Base-by-base conservation (phyloP, 306 rosid species). In the Cicer pinnatifidum region DNA sequence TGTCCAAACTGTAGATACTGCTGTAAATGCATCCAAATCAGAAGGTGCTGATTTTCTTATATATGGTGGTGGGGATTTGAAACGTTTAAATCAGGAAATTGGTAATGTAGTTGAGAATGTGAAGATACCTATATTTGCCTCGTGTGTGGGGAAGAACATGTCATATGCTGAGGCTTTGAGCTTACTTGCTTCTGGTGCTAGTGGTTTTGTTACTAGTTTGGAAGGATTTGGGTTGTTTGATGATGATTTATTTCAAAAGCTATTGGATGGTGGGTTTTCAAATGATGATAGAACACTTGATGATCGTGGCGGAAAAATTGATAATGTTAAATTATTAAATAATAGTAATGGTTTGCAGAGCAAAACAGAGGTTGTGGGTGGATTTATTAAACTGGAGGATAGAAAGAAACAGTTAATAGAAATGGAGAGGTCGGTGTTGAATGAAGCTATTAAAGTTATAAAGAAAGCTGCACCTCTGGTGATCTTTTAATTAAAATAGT, bases 401-500 rank as follows among this genome's bases (percentile, higher is more conserved):
- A 90, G 79, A 81, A 90, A 88, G 85, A 88, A 87, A 58, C 82
- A 79, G 75, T 85, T 88, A 46, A 80, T 94, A 28, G 89, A 89
- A 78, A 76, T 69, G 41, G 95, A 94, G 86, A 94, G 82, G 82
- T 81, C 75, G 1, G 81, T 89, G 54, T 82, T 94, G 91, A 88
- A 78, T 66, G 84, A 91, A 82, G 93, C 93, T 23, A 78, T 88
- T 71, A 61, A 82, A 71, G 91, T 86, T 80, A 87, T 94, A 84
- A 85, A 80, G 88, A 89, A 83, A 89, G 96, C 99, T 87, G 92
- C 97, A 82, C 97, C 99, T 80, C 91, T 94, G 98, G 97, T 94
- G 98, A 94, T 91, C 84, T 72, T 91, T 89, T 91, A 91, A 86
- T 86, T 91, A 83, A 72, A 71, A 53, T 38, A 81, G 88, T 89